phyloP scores from a whole-genome alignment of 2,329 filamentous ascomycete species.

The Clarireedia hainanense region DNA sequence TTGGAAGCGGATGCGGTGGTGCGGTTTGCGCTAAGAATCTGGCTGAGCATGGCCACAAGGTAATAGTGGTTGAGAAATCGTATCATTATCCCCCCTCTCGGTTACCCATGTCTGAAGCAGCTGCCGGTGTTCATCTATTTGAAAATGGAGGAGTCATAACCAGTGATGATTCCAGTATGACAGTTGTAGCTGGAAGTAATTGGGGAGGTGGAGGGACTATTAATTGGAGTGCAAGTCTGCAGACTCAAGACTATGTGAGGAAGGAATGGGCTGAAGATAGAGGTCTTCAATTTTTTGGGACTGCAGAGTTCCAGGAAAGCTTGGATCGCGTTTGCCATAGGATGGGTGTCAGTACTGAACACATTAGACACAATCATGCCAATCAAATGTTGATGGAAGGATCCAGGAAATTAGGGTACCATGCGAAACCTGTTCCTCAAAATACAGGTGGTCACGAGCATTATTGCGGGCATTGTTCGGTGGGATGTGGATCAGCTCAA shows the following conservation, averaged over 20 bases:
- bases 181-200: slow-evolving; percentile 58
- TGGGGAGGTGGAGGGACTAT: slow-evolving; percentile 85
- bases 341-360: slow-evolving; percentile 65
- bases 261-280: slow-evolving; percentile 66
- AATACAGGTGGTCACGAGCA: slow-evolving; percentile 71
- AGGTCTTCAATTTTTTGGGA: slow-evolving; percentile 67
- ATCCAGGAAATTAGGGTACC: slow-evolving; percentile 63
- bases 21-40: slow-evolving; percentile 75
- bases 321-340: slow-evolving; percentile 70
- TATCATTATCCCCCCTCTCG: slow-evolving; percentile 67
- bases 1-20: slow-evolving; percentile 83
- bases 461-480: slow-evolving; percentile 59
- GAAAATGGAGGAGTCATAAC: slow-evolving; percentile 55
- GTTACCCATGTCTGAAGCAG: slow-evolving; percentile 63
- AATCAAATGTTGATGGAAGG: slow-evolving; percentile 71
- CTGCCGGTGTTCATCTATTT: slow-evolving; percentile 56
- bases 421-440: slow-evolving; percentile 62
- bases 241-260: slow-evolving; percentile 67
- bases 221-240: slow-evolving; percentile 67
- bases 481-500: slow-evolving; percentile 56
- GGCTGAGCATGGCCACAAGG: slow-evolving; percentile 64
- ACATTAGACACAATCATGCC: slow-evolving; percentile 63
- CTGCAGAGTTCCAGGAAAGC: slow-evolving; percentile 65
- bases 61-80: slow-evolving; percentile 76
- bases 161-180: slow-evolving; percentile 49